Percentiles rank a stretch among this genome's conserved stretches.
phyloP scores from a whole-genome alignment of 352 stramenopile species.

The Pythium folliculosum region DNA sequence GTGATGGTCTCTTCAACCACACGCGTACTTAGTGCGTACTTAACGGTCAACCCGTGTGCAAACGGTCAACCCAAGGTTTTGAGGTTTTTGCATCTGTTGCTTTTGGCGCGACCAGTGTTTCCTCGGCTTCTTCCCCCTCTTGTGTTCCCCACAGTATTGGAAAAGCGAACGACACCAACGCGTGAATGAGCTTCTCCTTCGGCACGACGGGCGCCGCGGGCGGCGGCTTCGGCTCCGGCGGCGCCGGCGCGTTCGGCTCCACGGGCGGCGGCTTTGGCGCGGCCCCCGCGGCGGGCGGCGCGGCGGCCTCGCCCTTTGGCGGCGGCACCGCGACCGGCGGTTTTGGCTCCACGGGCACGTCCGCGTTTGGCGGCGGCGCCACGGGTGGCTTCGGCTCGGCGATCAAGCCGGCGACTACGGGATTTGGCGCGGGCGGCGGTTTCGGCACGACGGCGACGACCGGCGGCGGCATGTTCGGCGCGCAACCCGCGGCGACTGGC shows the following conservation, averaged over 20 bases:
- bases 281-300: conserved; percentile 31
- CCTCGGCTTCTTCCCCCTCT: background rate
- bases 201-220: conserved; percentile 15
- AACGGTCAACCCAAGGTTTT: conserved; percentile 25
- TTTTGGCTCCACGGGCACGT: conserved; percentile 37
- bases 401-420: conserved; percentile 21
- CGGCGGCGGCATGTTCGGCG: conserved; percentile 34
- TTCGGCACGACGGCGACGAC: conserved; percentile 40
- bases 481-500: conserved; percentile 23
- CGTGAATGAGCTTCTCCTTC: conserved; percentile 28
- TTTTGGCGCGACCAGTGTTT: conserved; percentile 12
- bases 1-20: conserved; percentile 7
- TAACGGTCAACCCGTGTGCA: background rate
- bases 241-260: conserved; percentile 23
- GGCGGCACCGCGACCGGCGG: conserved; percentile 35
- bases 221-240: conserved; percentile 23
- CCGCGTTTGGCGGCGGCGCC: conserved; percentile 43
- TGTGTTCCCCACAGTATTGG: background rate
- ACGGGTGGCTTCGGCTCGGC: conserved; percentile 29
- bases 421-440: conserved; percentile 27
- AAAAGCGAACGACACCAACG: background rate
- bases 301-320: conserved; percentile 53
- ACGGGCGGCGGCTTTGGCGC: conserved; percentile 22
- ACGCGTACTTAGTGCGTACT: conserved; percentile 2
- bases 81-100: conserved; percentile 10